Percentiles rank a stretch among this genome's conserved stretches.
These are phyloP conservation scores for Xylariaceae sp. DNA, from an alignment of 2,329 filamentous ascomycete genomes.

Conservation along the genomic window DNA sequence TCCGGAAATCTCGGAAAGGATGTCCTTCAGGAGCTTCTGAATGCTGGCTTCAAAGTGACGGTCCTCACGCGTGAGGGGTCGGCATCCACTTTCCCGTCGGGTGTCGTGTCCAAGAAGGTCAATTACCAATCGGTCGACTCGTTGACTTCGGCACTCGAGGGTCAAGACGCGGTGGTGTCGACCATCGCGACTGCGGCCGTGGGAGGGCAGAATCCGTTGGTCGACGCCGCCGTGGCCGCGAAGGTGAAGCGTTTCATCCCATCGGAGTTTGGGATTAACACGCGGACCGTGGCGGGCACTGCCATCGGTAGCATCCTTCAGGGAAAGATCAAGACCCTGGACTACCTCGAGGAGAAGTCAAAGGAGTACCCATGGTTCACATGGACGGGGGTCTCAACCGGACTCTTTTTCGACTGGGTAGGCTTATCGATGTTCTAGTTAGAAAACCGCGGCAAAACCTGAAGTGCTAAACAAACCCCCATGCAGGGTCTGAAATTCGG, in stretches of 20 bases:
- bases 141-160: slow-evolving; percentile 50
- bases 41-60: slow-evolving; percentile 49
- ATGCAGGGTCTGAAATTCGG: slow-evolving; percentile 48
- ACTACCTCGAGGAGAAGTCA: slow-evolving; percentile 55
- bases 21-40: slow-evolving; percentile 33
- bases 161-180: slow-evolving; percentile 58
- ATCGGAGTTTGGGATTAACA: slow-evolving; percentile 52
- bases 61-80: slow-evolving; percentile 53
- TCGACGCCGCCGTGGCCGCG: slow-evolving; percentile 58
- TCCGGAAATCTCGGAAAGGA: slow-evolving; percentile 38
- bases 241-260: slow-evolving; percentile 61
- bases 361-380: slow-evolving; percentile 50
- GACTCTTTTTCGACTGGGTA: slow-evolving; percentile 65
- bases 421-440: not conserved
- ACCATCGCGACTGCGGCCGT: slow-evolving; percentile 45
- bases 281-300: slow-evolving; percentile 28
- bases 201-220: slow-evolving; percentile 53
- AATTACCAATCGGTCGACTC: slow-evolving; percentile 49
- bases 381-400: slow-evolving; percentile 63
- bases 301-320: slow-evolving; percentile 31
- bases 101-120: slow-evolving; percentile 47
- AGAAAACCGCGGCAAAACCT: not conserved
- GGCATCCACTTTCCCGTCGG: slow-evolving; percentile 36
- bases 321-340: slow-evolving; percentile 39
- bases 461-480: not conserved